Base-by-base conservation (phyloP, 805 yeast species). In the Pichia paraexigua region DNA sequence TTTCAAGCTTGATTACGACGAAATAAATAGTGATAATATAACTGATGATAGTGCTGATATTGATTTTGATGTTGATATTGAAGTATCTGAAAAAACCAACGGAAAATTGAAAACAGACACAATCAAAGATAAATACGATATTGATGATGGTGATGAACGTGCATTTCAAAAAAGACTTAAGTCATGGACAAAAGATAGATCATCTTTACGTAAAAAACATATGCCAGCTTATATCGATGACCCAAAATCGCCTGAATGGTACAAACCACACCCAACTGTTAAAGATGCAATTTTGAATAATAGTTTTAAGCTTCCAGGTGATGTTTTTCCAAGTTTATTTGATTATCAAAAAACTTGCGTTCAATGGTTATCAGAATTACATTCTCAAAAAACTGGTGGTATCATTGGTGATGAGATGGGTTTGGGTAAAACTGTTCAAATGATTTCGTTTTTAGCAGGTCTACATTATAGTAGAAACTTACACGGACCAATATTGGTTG, bases 381-480 rank as follows among this genome's bases (percentile, higher is more conserved):
- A 87, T 60, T 75, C 81, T 21, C 98, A 94, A 65, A 81, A 79
- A 47, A 85, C 91, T 3, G 99, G 99, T 2, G 99, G 99, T 0
- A 94, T 94, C 22, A 77, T 94, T 41, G 97, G 98, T 25, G 99
- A 94, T 67, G 99, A 94, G 66, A 94, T 94, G 99, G 99, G 99
- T 0, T 69, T 94, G 18, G 99, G 99, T 2, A 94, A 94, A 63
- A 94, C 99, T 0, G 85, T 94, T 47, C 98, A 94, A 63, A 79
- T 94, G 10, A 89, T 90, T 43, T 82, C 97, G 1, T 94, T 92
- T 65, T 62, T 94, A 10, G 97, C 98, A 0, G 94, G 96, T 0
- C 71, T 94, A 41, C 96, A 91, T 61, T 87, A 90, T 64, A 85
- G 95, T 18, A 82, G 85, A 0, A 70, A 79, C 52, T 70, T 92